Evolutionary conservation across 148 eudicot genomes (phyloP).

Genomic region (Chenopodium quinoa): DNA sequence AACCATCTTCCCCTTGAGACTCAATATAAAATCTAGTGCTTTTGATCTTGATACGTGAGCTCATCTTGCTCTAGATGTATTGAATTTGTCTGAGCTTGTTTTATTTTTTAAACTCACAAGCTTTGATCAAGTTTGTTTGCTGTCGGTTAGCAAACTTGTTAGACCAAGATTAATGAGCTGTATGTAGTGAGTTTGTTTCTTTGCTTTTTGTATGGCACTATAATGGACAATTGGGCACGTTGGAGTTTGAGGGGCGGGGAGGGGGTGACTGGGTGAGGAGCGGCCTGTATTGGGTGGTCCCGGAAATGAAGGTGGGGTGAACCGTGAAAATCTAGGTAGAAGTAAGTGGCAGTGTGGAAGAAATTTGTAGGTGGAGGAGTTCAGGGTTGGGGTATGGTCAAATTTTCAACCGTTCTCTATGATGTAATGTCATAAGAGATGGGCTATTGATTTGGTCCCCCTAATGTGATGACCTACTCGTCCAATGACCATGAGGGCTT

Average conservation of each 20-base stretch:
- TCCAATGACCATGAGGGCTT: too few species aligned
- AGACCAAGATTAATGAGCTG: too few species aligned
- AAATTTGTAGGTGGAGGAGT: background rate
- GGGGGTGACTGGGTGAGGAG: background rate
- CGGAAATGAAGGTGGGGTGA: background rate
- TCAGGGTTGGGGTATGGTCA: background rate
- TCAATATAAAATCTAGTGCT: background rate
- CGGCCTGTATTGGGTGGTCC: background rate
- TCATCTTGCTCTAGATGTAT: background rate
- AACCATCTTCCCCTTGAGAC: background rate
- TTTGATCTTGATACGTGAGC: background rate
- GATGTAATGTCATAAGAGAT: background rate
- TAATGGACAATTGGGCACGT: too few species aligned
- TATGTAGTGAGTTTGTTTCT: too few species aligned
- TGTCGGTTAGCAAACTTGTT: too few species aligned
- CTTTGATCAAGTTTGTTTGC: too few species aligned
- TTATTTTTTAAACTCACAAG: too few species aligned
- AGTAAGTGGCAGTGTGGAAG: too few species aligned
- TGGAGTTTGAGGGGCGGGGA: background rate
- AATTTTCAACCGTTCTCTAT: background rate
- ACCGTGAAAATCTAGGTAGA: background rate
- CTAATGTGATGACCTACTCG: background rate
- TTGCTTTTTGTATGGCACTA: too few species aligned
- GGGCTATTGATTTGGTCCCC: background rate
- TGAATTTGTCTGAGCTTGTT: too few species aligned